Base-by-base conservation (phyloP, 208 protist genomes). In the Phytomonas sp. region DNA sequence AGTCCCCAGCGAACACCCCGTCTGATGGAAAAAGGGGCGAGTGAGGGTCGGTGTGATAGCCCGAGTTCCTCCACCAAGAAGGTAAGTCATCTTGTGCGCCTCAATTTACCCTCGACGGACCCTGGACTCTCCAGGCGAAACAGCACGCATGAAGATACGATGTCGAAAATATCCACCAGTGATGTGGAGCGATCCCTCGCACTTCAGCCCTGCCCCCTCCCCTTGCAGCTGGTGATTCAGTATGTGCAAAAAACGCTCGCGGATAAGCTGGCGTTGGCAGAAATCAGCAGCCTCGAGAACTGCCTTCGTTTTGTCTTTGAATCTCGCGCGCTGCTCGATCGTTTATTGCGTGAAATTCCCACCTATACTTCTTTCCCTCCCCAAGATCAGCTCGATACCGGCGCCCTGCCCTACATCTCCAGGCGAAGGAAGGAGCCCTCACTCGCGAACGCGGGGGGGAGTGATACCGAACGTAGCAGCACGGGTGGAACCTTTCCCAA, bases 221-320 rank as follows among this genome's bases (percentile, higher is more conserved):
- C 91, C n/a, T 79, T 96, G 60, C 81, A 87, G 33, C 73, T 93
- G 34, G 83, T 96, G 46, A 71, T 96, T 7, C 73, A 85, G 46
- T 76, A 91, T 56, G 87, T 96, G 28, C 73, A 75, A 26, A 70
- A 74, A 17, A 89, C 80, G 17, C 62, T 96, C 0, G 60, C 68
- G 23, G 82, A 87, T 43, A 94, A 94, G 69, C 34, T 96, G 59
- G 46, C 71, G n/a, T 59, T 93, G 7, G 91, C 91, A 20, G 80
- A 91, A 60, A 72, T 59, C 5, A 85, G 91, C 0, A 93, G 87
- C 17, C 60, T 96, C 34, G 83, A 84, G 62, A 81, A 93, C 66
- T 88, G 83, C 71, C 78, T 96, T 53, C 71, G 83, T 36, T 88
- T 85, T 62, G 81, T 84, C 32, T 96, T 96, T 79, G 91, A 96